phyloP scores from a whole-genome alignment of 495 filamentous ascomycete species.

The Talaromyces borbonicus region DNA sequence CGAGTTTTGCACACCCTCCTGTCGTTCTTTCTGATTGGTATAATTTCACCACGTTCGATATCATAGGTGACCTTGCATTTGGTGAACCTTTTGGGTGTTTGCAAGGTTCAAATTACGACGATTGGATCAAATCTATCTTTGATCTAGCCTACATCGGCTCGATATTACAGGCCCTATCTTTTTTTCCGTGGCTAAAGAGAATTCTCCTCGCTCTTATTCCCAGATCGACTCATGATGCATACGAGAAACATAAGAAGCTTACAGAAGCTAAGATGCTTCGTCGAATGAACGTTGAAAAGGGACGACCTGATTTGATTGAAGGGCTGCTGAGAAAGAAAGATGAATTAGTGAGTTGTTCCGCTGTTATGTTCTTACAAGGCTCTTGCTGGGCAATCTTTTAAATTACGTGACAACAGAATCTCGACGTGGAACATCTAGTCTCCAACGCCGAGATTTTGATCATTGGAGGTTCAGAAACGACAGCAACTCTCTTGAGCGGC shows the following conservation, averaged over 20 bases:
- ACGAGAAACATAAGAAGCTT: conserved; percentile 23
- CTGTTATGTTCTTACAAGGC: too few species aligned
- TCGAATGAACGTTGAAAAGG: conserved; percentile 28
- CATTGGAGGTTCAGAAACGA: conserved; percentile 52
- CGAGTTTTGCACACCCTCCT: neutral
- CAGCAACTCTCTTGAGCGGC: conserved; percentile 45
- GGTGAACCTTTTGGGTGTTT: conserved; percentile 49
- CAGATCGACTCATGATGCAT: conserved; percentile 16
- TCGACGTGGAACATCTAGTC: conserved; percentile 28
- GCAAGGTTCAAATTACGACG: conserved; percentile 36
- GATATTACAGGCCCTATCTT: conserved; percentile 22
- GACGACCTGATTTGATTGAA: conserved; percentile 38
- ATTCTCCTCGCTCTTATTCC: conserved; percentile 16
- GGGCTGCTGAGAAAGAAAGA: conserved; percentile 38
- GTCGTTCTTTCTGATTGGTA: conserved; percentile 45
- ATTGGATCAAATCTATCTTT: conserved; percentile 45
- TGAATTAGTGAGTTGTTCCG: conserved; percentile 27
- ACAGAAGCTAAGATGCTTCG: conserved; percentile 29
- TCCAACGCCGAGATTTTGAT: conserved; percentile 32
- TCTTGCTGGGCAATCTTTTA: neutral
- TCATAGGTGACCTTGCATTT: conserved; percentile 49
- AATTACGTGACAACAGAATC: conserved; percentile 15
- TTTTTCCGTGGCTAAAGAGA: conserved; percentile 22
- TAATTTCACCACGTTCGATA: conserved; percentile 51
- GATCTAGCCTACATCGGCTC: conserved; percentile 19